These are phyloP conservation scores for Lasiodiplodia theobromae DNA, from an alignment of 2,329 filamentous ascomycete species.

Conservation along the genomic window DNA sequence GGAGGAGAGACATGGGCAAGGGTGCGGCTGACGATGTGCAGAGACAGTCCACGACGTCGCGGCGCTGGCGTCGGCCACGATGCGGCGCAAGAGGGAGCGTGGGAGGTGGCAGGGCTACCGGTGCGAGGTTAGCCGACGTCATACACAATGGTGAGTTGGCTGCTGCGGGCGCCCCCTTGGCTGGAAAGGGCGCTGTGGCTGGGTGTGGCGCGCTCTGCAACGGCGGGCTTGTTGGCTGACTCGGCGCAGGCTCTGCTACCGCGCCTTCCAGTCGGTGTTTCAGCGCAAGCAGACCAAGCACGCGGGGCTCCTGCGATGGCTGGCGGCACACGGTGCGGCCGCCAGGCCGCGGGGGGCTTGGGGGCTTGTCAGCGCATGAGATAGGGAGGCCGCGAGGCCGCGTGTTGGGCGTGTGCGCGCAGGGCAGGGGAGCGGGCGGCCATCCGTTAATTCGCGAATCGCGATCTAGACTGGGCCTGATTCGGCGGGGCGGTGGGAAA, in stretches of 20 bases:
- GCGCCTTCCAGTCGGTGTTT: conserved; percentile 74
- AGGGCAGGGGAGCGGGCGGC: conserved; percentile 7
- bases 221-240: conserved; percentile 25
- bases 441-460: conserved; percentile 24
- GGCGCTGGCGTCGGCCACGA: conserved; percentile 24
- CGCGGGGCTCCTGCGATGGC: conserved; percentile 69
- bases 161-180: conserved; percentile 14
- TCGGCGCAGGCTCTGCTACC: conserved; percentile 66
- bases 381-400: conserved; percentile 16
- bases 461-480: conserved; percentile 24
- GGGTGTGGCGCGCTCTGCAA: conserved; percentile 19
- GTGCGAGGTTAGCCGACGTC: conserved; percentile 29
- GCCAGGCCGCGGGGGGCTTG: neutral
- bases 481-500: conserved; percentile 5
- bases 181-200: conserved; percentile 10
- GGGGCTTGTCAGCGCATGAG: conserved; percentile 13
- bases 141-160: conserved; percentile 30
- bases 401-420: conserved; percentile 12
- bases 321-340: conserved; percentile 48
- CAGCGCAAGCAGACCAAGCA: conserved; percentile 75
- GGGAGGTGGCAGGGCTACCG: conserved; percentile 16
- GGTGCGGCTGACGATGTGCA: conserved; percentile 20
- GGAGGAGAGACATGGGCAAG: conserved; percentile 22
- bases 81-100: conserved; percentile 10
- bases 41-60: conserved; percentile 28